Evolutionary conservation across 306 rosid species (phyloP), one percentile per base, ranked within the genome.

Genomic region (Leucaena leucocephala): DNA sequence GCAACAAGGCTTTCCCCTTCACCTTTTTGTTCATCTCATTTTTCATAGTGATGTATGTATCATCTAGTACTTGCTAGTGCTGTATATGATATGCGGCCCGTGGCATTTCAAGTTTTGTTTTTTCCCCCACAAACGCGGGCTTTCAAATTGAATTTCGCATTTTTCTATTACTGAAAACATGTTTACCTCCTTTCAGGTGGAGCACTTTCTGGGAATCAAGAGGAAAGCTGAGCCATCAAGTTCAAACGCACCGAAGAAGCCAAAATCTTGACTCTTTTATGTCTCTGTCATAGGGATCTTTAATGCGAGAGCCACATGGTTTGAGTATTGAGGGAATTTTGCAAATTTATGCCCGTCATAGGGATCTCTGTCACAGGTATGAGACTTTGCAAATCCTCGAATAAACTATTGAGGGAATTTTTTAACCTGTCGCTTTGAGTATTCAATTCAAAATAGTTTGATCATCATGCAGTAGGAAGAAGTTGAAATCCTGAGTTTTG

Each of bases 181-280:
- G 14, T 76, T 63, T 49, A 15, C 42, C 7, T 80, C 45, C 10
- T 70, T 76, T 80, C 89, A 92, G 98, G 98, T 92, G 22, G 98
- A 95, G 81, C 97, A 92, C 83, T 95, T 88, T 82, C 85, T 95
- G 81, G 98, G 98, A 74, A 92, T 95, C 44, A 95, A 92, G 89
- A 91, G 97, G 81, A 91, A 92, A 86, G 88, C 88, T 3, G 98
- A 92, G 71, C 49, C 91, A 36, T 55, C 87, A 61, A 85, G 71
- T 83, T 81, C 89, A 2, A 92, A 90, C 55, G 36, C 82, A 27
- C 59, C 87, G 1, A 92, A 92, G 83, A 94, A 85, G 87, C 78
- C 91, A 4, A 95, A 91, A 84, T 35, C 90, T 75, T 92, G 90
- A 91, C 38, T 65, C 15, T 44, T 22, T 34, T 34, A 22, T 34